Base-by-base conservation (phyloP, 2,329 filamentous ascomycete species). In the Fusarium guadeloupense region DNA sequence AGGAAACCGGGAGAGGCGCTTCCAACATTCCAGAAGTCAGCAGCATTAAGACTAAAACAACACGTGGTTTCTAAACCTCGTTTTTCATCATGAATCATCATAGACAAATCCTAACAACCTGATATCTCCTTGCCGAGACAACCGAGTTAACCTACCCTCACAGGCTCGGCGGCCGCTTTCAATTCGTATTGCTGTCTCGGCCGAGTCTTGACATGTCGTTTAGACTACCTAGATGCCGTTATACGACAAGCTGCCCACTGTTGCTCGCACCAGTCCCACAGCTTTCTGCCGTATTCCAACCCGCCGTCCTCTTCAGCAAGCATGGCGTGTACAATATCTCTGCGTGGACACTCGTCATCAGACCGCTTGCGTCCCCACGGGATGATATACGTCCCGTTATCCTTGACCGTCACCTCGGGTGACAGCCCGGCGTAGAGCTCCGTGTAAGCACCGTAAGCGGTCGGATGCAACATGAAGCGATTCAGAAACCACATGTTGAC, bases 371-470 rank as follows among this genome's bases (percentile, higher is more conserved):
- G 64, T 4, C 72, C 71, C 69, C 69, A 74, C 5, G 71, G 73
- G 9, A 73, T 64, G 34, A 72, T 55, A 14, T 71, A 74, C 5
- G 57, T 41, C 7, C 71, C 73, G 35, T 69, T 71, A n/a, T n/a
- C n/a, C n/a, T n/a, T n/a, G n/a, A n/a, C n/a, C 69, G 67, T 72
- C 6, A 79, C 66, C 3, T 78, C 75, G 1, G 73, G 69, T 1
- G 75, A 76, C 42, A 79, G 63, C 1, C 75, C 77, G 28, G 76
- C 74, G 43, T 67, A 80, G 2, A 80, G 52, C 62, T 77, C 76
- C 1, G 78, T 78, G 50, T 77, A 78, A 3, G 77, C 78, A 6
- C 77, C 78, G 25, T 70, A 62, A 4, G 54, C 62, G 3, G 75
- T 62, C 13, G 71, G 68, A 42, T 77, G 68, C 12, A 55, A 28